Evolutionary conservation across 1,139 yeast species (phyloP), one percentile per base, ranked within the genome.

Genomic region (Arxiozyma slooffiae): DNA sequence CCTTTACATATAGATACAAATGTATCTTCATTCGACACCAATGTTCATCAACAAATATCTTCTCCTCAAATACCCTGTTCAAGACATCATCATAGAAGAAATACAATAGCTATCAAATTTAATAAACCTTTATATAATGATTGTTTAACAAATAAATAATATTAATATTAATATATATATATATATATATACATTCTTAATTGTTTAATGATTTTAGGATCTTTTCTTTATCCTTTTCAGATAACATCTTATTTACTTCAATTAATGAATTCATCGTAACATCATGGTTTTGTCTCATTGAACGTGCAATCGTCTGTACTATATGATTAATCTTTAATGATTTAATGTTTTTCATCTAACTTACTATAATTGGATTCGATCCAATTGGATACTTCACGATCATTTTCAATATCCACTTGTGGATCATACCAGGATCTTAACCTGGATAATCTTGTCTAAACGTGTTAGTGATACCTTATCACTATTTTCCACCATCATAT

Each of bases 361-460:
- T 76, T 70, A 53, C 75, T 71, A 67, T 82, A 92, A 69, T 85
- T 81, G 57, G 80, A 81, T 70, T 88, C 96, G 60, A 89, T 83
- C 90, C 94, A 90, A 53, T 75, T 76, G 53, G 95, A 88, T 55
- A 89, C 95, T 38, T 78, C 85, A 63, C 75, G 75, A 67, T 92
- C 97, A 59, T 85, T 76, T 40, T 81, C 85, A 55, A 75, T 76
- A 63, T 86, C 84, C 54, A 85, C 77, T 45, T 83, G 75, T n/a
- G 77, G 70, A 53, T 95, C 87, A 72, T 71, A 83, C 92, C 95
- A 86, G 53, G 95, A 82, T 77, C 83, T 85, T 63, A 92, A 73
- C 72, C 96, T 81, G 23, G 96, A 85, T n/a, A 54, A 84, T 80
- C 71, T 83, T 81, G 71, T 89, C 97, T 57, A 88, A 75, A 69